Evolutionary conservation across 163 green algal species (phyloP), one percentile per base, ranked within the genome.

Genomic region (Scenedesmus sp.): DNA sequence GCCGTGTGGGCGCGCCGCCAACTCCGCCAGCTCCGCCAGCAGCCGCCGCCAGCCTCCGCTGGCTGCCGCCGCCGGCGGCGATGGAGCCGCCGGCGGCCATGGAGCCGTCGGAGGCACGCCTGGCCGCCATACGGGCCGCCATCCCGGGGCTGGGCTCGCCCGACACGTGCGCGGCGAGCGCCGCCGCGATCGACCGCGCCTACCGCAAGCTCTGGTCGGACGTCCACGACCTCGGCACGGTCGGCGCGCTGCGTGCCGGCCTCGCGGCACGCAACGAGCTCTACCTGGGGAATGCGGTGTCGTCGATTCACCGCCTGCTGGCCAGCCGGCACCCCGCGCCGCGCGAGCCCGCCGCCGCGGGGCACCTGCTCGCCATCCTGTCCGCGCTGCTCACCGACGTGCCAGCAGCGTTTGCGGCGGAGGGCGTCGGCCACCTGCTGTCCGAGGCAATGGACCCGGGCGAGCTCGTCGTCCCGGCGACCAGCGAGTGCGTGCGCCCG

Each of bases 171-270:
- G n/a, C n/a, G n/a, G n/a, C n/a, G n/a, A n/a, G n/a, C n/a, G n/a
- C n/a, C n/a, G 3, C 0, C 28, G 14, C 4, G 2, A 44, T 29
- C 36, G 64, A 74, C 13, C 28, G 14, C 64, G n/a, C 45, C n/a
- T 74, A 74, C 64, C 60, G 36, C 18, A 45, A 42, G 18, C 64
- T 74, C n/a, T 74, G 64, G 64, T 42, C 64, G 14, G 64, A 74
- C 33, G 64, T 74, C 14, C 36, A 74, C 47, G 28, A 74, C 28
- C 24, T 74, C 17, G 64, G 64, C 15, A 74, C 64, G 14, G 28
- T 74, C 26, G 51, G 36, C 64, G 45, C 28, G 24, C 45, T 74
- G 11, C 33, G 64, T 15, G 45, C 51, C 22, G 64, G 64, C 45
- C 45, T 74, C 17, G 45, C 60, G 20, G 64, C 64, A 7, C 64